phyloP scores from a whole-genome alignment of 441 rosid genomes.

The California macrophylla region DNA sequence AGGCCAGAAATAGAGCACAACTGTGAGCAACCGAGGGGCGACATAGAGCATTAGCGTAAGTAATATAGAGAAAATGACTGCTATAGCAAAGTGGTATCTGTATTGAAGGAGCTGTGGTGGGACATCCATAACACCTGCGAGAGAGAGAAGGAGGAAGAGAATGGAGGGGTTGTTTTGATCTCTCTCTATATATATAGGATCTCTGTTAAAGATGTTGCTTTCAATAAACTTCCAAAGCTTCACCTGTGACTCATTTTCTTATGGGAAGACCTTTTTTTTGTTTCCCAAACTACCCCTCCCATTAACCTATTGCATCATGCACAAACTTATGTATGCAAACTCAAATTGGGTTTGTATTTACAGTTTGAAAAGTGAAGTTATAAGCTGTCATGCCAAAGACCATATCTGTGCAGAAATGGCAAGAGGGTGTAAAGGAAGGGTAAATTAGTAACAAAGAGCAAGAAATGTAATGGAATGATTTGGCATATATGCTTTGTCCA shows the following conservation, averaged over 20 bases:
- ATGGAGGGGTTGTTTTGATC: not conserved
- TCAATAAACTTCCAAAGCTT: not conserved
- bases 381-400: not conserved
- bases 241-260: not conserved
- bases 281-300: slow-evolving; percentile 4
- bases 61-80: not conserved
- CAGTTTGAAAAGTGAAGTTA: not conserved
- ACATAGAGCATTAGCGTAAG: not conserved
- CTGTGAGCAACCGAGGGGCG: slow-evolving; percentile 1
- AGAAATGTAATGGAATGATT: not conserved
- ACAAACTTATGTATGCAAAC: too few relatives aligned
- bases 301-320: not conserved
- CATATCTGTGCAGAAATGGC: too few relatives aligned
- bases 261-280: not conserved
- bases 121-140: not conserved
- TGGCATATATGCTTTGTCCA: slow-evolving; percentile 4
- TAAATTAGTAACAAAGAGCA: not conserved
- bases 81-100: slow-evolving; percentile 5
- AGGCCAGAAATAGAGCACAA: slow-evolving; percentile 1
- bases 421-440: not conserved
- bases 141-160: not conserved
- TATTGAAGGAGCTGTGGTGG: slow-evolving; percentile 2
- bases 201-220: not conserved
- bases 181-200: not conserved
- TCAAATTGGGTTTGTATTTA: not conserved